Base-by-base conservation (phyloP, 2,329 filamentous ascomycete genomes). In the Cladophialophora chaetospira region DNA sequence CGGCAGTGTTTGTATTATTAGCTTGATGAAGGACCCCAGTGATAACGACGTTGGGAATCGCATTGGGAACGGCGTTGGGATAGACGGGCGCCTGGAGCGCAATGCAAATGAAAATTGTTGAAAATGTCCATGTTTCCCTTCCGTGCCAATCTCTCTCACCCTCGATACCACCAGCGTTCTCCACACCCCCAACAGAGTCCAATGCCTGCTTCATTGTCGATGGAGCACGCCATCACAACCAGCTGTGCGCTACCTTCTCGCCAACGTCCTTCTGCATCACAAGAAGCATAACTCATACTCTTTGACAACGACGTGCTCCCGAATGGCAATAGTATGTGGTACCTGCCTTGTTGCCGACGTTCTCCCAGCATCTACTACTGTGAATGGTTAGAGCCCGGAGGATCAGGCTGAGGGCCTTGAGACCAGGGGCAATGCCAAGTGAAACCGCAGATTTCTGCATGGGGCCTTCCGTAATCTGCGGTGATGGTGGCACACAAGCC, bases 381-480 rank as follows among this genome's bases (percentile, higher is more conserved):
- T 40, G 17, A 25, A 13, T 44, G n/a, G 42, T 44, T 26, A 44
- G 23, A 28, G 19, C 23, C 42, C 26, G 10, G 42, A 44, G 48
- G 25, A 17, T 8, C 26, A 51, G 38, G 25, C 36, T 51, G 48
- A 28, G 17, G 48, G n/a, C n/a, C n/a, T n/a, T n/a, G n/a, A n/a
- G n/a, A n/a, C 19, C 36, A 51, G 48, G 48, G 48, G 48, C 17
- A 29, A 28, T 31, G 44, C 50, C 52, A 49, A 53, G 43, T 59
- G 57, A 59, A 59, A 59, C 57, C 35, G 33, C 38, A 55, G 50
- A 42, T 29, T 46, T 56, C 57, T 59, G 57, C 57, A 59, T 40
- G 52, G 25, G 57, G 53, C 57, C 57, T 59, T 42, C 21, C 26
- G 35, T 31, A 56, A 52, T 51, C 48, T 51, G 17, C 48, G 25